Evolutionary conservation across 2,329 filamentous ascomycete species (phyloP).

Genomic region (Penicillium sp.): DNA sequence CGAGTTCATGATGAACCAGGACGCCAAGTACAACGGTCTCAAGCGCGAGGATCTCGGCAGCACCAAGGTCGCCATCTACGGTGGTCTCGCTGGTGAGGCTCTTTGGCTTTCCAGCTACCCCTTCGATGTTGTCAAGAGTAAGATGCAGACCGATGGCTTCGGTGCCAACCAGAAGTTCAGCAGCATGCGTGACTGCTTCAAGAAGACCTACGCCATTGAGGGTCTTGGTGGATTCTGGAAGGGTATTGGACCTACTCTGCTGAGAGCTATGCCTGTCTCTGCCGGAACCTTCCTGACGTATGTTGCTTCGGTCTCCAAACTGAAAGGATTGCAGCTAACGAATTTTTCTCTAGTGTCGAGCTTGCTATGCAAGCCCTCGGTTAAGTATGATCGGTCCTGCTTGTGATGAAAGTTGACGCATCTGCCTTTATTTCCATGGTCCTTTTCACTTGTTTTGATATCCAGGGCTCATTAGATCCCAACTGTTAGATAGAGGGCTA

Average conservation of each 20-base stretch:
- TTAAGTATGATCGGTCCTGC: constrained; percentile 24
- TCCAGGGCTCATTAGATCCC: constrained; percentile 17
- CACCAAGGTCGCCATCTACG: constrained; percentile 87
- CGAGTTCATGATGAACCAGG: constrained; percentile 93
- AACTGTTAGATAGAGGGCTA: constrained; percentile 5
- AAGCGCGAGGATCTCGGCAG: constrained; percentile 75
- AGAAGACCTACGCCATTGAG: constrained; percentile 74
- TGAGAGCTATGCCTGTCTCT: constrained; percentile 95
- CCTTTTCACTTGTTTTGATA: constrained; percentile 19
- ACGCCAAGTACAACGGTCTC: constrained; percentile 75
- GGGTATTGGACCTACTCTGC: constrained; percentile 83
- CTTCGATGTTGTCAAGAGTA: constrained; percentile 97
- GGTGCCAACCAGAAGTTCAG: constrained; percentile 69
- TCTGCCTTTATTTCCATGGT: constrained; percentile 6
- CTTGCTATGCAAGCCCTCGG: constrained; percentile 49
- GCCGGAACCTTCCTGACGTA: constrained; percentile 93
- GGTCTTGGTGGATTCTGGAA: constrained; percentile 89
- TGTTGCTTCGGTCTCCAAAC: constrained; percentile 21
- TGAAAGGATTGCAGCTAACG: constrained; percentile 9
- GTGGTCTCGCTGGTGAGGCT: constrained; percentile 88
- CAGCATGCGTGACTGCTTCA: constrained; percentile 87
- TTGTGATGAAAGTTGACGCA: constrained; percentile 12
- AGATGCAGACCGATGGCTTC: constrained; percentile 98
- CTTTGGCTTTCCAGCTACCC: constrained; percentile 94
- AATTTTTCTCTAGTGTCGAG: constrained; percentile 40